Evolutionary conservation across 192 early-diverging fungal genomes (phyloP), one percentile per base, ranked within the genome.

Genomic region (Spizellomyces punctatus): DNA sequence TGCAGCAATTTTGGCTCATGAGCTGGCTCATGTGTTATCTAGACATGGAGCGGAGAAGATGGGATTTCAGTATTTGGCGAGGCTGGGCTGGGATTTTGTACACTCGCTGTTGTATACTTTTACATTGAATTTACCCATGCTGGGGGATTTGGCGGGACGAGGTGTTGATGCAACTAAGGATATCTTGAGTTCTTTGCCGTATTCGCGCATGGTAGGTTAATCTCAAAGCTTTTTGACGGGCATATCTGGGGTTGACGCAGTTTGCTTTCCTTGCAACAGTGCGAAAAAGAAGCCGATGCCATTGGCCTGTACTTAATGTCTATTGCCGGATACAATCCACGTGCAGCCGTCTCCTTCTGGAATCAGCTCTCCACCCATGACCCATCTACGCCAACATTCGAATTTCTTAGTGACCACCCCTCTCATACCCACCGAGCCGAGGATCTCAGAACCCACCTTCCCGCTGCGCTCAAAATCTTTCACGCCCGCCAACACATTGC

Each of bases 301-400:
- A 71, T 83, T 59, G 82, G 82, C 8, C n/a, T 83, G 43, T 83
- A 73, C 60, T 49, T 83, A 21, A 83, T 83, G 82, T 54, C 63
- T 49, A 67, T 80, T 16, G 82, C 75, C 5, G 68, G 81, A 0
- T 82, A 68, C 69, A 77, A 82, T 64, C 81, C 81, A 6, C 45
- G 55, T 22, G 76, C 66, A 1, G 78, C 78, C 22, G 63, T 74
- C 46, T 47, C 67, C 21, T 72, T 77, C 50, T 77, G 79, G 76
- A 59, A 46, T 0, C 16, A 75, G 12, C 57, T 78, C 43, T 60
- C 43, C 45, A 27, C 45, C 66, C 27, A 62, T 21, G 61, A 36
- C 14, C 27, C 45, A 9, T 41, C 19, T n/a, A 57, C 9, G 10
- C 63, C 47, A 57, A 42, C 42, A 4, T 56, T 16, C 21, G 81